These are phyloP conservation scores for Alternaria hordeiaustralica DNA, from an alignment of 2,329 filamentous ascomycete genomes.

Conservation along the genomic window DNA sequence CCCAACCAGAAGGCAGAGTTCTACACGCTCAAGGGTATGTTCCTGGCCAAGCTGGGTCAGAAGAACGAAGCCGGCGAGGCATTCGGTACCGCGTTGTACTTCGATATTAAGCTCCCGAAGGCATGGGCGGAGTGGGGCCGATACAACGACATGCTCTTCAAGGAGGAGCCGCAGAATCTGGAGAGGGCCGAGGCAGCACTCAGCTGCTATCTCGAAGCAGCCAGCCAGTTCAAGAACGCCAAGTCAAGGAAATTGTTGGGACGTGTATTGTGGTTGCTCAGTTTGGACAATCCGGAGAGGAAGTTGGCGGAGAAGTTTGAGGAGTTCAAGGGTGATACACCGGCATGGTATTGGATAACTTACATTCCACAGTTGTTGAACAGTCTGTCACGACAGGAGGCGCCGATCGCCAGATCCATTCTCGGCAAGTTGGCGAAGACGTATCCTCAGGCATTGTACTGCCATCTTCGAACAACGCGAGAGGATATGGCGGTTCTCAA, in stretches of 20 bases:
- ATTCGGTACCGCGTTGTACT: constrained; percentile 93
- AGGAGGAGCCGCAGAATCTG: constrained; percentile 82
- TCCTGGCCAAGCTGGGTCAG: constrained; percentile 90
- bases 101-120: constrained; percentile 93
- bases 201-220: constrained; percentile 94
- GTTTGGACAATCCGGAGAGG: constrained; percentile 86
- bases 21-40: constrained; percentile 99
- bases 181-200: constrained; percentile 88
- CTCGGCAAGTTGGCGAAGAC: constrained; percentile 93
- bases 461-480: constrained; percentile 88
- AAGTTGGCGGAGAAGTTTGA: constrained; percentile 86
- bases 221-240: constrained; percentile 94
- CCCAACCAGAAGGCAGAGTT: constrained; percentile 97
- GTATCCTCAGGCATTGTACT: constrained; percentile 94
- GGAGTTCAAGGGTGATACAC: constrained; percentile 95
- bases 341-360: constrained; percentile 99
- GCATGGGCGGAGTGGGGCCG: constrained; percentile 99
- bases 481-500: constrained; percentile 94
- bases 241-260: constrained; percentile 95
- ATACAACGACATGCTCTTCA: constrained; percentile 96
- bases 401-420: constrained; percentile 82
- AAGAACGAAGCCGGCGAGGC: constrained; percentile 91
- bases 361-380: constrained; percentile 97
- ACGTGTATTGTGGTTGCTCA: constrained; percentile 92
- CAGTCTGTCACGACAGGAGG: constrained; percentile 89